Evolutionary conservation across 257 asterid genomes (phyloP).

Genomic region (Buddleja alternifolia): DNA sequence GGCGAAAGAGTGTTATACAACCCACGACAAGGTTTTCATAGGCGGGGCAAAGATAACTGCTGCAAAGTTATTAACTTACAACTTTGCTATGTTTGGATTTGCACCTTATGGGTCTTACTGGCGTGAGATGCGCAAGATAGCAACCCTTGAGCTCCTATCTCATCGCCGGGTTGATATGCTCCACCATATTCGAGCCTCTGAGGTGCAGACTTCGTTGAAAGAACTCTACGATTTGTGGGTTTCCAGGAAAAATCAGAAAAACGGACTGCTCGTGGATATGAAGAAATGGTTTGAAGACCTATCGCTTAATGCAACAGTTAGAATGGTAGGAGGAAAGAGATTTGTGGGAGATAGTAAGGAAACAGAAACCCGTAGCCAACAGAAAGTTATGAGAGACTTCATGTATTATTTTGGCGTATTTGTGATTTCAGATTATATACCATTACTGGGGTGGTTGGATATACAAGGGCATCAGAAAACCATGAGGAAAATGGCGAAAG

Average conservation of each 20-base stretch:
- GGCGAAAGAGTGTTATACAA: constrained; percentile 38
- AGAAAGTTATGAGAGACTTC: constrained; percentile 18
- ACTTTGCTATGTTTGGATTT: constrained; percentile 32
- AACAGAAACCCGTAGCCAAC: background rate
- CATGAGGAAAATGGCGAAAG: constrained; percentile 23
- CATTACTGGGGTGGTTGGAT: constrained; percentile 27
- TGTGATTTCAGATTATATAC: constrained; percentile 30
- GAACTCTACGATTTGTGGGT: constrained; percentile 1
- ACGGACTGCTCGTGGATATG: constrained; percentile 25
- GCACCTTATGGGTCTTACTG: constrained; percentile 37
- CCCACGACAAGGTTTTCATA: constrained; percentile 31
- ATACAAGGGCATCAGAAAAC: constrained; percentile 27
- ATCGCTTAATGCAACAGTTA: constrained; percentile 20
- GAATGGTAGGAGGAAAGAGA: constrained; percentile 34
- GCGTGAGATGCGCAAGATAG: constrained; percentile 39
- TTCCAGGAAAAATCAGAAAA: background rate
- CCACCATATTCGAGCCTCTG: constrained; percentile 13
- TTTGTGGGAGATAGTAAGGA: background rate
- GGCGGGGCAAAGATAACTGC: constrained; percentile 28
- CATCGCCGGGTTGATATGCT: constrained; percentile 24
- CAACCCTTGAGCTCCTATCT: constrained; percentile 37
- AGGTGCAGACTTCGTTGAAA: constrained; percentile 12
- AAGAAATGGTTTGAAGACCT: constrained; percentile 34
- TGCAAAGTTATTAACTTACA: constrained; percentile 22
- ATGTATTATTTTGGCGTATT: constrained; percentile 18